Evolutionary conservation across 306 rosid genomes (phyloP).

Genomic region (Astragalus glycyphyllos): DNA sequence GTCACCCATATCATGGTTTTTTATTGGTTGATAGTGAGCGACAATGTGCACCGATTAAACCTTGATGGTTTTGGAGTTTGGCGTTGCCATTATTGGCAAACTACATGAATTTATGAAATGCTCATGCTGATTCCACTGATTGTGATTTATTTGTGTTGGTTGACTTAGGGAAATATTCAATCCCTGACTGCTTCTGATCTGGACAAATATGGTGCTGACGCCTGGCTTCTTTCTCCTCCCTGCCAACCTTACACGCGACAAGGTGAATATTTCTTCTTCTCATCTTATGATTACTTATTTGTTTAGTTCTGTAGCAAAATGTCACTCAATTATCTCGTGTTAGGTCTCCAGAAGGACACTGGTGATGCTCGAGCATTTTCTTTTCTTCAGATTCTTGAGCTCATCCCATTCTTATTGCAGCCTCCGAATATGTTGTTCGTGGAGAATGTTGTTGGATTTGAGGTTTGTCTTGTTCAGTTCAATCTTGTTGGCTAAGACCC

Average conservation of each 20-base stretch:
- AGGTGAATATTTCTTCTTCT: constrained; percentile 54
- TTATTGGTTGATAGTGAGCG: no score
- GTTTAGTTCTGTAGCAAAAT: constrained; percentile 26
- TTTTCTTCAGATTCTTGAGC: constrained; percentile 93
- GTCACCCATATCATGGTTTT: no score
- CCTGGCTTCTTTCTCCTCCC: constrained; percentile 98
- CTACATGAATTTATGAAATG: constrained; percentile 21
- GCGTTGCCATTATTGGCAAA: constrained; percentile 18
- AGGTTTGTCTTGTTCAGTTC: constrained; percentile 60
- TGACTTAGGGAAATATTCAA: constrained; percentile 82
- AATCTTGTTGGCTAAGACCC: no score
- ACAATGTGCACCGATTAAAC: no score
- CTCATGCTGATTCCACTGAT: constrained; percentile 1
- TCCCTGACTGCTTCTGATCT: constrained; percentile 80
- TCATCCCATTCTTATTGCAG: constrained; percentile 58
- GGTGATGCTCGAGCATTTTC: constrained; percentile 93
- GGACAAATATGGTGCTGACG: constrained; percentile 68
- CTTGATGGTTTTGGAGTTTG: constrained; percentile 20
- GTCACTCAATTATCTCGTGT: constrained; percentile 44
- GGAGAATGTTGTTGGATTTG: constrained; percentile 96
- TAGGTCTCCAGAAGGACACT: constrained; percentile 94
- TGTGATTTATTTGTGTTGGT: constrained; percentile 25
- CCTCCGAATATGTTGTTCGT: constrained; percentile 88
- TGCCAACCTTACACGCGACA: constrained; percentile 99
- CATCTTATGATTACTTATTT: constrained; percentile 17